Evolutionary conservation across 2,329 filamentous ascomycete species (phyloP).

Genomic region (Botryosphaeria agaves): DNA sequence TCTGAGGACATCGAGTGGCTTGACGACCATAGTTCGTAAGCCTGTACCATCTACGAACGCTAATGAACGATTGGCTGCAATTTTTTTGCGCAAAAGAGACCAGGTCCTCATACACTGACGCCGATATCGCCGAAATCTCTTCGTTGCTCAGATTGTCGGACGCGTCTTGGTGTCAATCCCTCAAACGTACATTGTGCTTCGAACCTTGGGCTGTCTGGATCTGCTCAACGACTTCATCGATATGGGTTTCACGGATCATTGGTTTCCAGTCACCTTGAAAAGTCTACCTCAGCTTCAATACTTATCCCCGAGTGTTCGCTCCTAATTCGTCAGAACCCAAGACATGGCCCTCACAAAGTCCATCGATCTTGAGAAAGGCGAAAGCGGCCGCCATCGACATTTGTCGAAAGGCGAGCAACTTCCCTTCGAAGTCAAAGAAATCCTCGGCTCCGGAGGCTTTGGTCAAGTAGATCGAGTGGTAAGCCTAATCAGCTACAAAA

Average conservation of each 20-base stretch:
- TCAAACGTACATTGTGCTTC: slow-evolving; percentile 13
- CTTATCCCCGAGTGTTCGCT: slow-evolving; percentile 5
- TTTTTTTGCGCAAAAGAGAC: neutral
- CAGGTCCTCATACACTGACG: slow-evolving; percentile 2
- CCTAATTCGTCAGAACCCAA: slow-evolving; percentile 9
- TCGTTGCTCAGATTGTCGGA: slow-evolving; percentile 4
- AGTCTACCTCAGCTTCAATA: slow-evolving; percentile 9
- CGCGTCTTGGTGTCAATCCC: slow-evolving; percentile 5
- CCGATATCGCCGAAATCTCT: slow-evolving; percentile 8
- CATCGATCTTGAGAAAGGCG: slow-evolving; percentile 10
- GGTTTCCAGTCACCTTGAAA: slow-evolving; percentile 10
- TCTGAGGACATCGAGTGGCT: too few species aligned
- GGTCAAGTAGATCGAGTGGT: slow-evolving; percentile 11
- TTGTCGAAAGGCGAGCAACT: slow-evolving; percentile 8
- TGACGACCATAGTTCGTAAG: too few species aligned
- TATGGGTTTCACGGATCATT: slow-evolving; percentile 11
- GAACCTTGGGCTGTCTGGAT: slow-evolving; percentile 8
- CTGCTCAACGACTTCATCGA: slow-evolving; percentile 9
- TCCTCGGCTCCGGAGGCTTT: slow-evolving; percentile 10
- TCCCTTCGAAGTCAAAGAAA: slow-evolving; percentile 8
- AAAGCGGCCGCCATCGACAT: slow-evolving; percentile 10
- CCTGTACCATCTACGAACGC: too few species aligned
- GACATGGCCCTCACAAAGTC: slow-evolving; percentile 10
- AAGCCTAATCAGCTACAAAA: slow-evolving; percentile 9
- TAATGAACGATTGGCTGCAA: too few species aligned